A percentile compares a stretch with the other conserved stretches of the same genome.
Evolutionary conservation across 2,329 filamentous ascomycete species (phyloP).

Genomic region (Emericellopsis cladophorae): DNA sequence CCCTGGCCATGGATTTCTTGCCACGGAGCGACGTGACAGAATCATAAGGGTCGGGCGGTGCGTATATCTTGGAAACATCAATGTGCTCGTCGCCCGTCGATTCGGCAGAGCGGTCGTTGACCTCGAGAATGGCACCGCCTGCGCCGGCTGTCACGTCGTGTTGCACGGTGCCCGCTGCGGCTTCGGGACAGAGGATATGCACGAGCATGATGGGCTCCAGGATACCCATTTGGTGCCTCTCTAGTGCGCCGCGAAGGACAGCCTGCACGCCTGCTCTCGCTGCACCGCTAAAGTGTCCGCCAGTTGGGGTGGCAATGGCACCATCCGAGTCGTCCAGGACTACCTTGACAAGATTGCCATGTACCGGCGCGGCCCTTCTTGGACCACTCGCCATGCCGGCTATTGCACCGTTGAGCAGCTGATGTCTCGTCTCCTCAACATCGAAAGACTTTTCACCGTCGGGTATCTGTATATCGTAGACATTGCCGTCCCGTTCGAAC

Average conservation of each 20-base stretch:
- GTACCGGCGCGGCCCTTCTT: constrained; percentile 65
- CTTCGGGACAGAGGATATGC: constrained; percentile 75
- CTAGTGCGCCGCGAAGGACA: constrained; percentile 51
- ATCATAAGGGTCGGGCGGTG: constrained; percentile 73
- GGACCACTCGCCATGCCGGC: constrained; percentile 81
- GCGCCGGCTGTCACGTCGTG: constrained; percentile 66
- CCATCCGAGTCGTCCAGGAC: constrained; percentile 53
- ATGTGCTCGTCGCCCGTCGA: constrained; percentile 32
- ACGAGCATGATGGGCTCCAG: constrained; percentile 93
- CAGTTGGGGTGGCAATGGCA: constrained; percentile 41
- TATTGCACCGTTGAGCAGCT: constrained; percentile 66
- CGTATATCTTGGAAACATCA: constrained; percentile 66
- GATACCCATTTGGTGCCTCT: constrained; percentile 44
- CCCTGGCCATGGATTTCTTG: constrained; percentile 33
- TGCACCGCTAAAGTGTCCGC: constrained; percentile 55
- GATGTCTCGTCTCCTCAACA: constrained; percentile 34
- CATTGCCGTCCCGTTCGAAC: constrained; percentile 57
- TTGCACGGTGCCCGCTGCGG: constrained; percentile 66
- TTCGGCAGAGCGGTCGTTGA: constrained; percentile 40
- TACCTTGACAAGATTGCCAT: constrained; percentile 60
- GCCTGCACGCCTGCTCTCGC: constrained; percentile 50
- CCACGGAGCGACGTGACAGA: constrained; percentile 42
- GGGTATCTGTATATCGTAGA: constrained; percentile 40
- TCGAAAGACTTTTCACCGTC: constrained; percentile 32
- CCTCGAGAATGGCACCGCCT: constrained; percentile 60